Percentiles rank a stretch among this genome's conserved stretches.
Evolutionary conservation across 2,329 filamentous ascomycete genomes (phyloP).

Genomic region (Ophiostoma sp.): DNA sequence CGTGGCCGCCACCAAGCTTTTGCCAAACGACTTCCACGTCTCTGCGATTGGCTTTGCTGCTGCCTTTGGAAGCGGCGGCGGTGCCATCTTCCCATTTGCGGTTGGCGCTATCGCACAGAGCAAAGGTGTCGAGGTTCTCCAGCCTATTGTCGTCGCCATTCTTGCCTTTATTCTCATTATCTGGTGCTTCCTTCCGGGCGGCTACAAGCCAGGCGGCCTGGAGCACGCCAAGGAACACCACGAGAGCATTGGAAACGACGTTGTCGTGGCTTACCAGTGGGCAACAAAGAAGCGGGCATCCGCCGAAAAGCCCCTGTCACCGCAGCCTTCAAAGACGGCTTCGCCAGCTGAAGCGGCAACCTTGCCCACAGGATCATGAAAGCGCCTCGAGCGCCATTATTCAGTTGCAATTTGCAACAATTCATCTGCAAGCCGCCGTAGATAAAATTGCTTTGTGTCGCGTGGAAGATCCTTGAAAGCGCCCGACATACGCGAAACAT

Average conservation of each 20-base stretch:
- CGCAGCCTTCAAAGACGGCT: neutral
- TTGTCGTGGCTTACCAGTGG: slow-evolving; percentile 30
- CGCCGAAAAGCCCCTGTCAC: neutral
- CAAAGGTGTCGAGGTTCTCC: slow-evolving; percentile 57
- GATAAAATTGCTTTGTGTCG: slow-evolving; percentile 72
- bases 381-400: neutral
- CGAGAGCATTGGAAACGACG: slow-evolving; percentile 41
- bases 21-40: slow-evolving; percentile 73
- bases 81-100: slow-evolving; percentile 64
- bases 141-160: slow-evolving; percentile 55
- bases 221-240: slow-evolving; percentile 43
- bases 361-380: neutral
- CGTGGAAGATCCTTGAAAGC: slow-evolving; percentile 64
- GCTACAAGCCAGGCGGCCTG: slow-evolving; percentile 39
- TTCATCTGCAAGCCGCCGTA: slow-evolving; percentile 70
- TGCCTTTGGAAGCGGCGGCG: slow-evolving; percentile 73
- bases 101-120: slow-evolving; percentile 66
- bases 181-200: slow-evolving; percentile 47
- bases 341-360: neutral
- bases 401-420: slow-evolving; percentile 42
- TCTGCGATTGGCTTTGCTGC: slow-evolving; percentile 78
- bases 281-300: neutral
- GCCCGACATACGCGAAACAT: slow-evolving; percentile 66
- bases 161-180: slow-evolving; percentile 47
- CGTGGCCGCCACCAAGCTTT: slow-evolving; percentile 70